Evolutionary conservation across 179 eudicot genomes (phyloP).

Genomic region (Actinidia arguta): DNA sequence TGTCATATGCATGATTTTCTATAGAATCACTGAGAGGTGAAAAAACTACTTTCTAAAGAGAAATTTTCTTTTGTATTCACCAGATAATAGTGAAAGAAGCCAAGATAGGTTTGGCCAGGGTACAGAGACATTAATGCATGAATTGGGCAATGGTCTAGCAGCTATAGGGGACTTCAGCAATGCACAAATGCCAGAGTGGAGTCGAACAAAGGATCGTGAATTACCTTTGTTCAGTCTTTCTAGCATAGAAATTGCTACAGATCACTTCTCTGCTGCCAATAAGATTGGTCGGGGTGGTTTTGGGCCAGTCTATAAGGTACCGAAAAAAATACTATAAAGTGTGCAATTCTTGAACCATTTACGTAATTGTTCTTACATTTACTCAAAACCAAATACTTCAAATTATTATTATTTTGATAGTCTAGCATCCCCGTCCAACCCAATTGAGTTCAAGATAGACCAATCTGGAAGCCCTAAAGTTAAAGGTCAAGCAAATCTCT

Average conservation of each 20-base stretch:
- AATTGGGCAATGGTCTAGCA: neutral
- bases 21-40: too few species aligned
- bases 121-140: neutral
- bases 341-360: too few species aligned
- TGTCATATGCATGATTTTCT: too few species aligned
- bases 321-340: neutral
- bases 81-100: neutral
- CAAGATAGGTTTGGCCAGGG: neutral
- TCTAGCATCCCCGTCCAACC: too few species aligned
- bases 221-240: neutral
- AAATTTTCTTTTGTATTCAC: neutral
- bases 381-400: too few species aligned
- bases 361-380: too few species aligned
- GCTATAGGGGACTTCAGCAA: neutral
- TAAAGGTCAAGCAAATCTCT: too few species aligned
- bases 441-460: too few species aligned
- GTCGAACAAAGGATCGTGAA: neutral
- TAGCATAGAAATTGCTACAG: neutral
- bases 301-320: constrained; percentile 37
- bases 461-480: too few species aligned
- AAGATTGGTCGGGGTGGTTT: constrained; percentile 31
- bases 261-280: constrained; percentile 13
- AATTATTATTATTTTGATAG: too few species aligned
- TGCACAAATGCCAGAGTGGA: neutral
- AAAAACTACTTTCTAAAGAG: too few species aligned